Base-by-base conservation (phyloP, 257 asterid genomes). In the Leonotis leonurus region DNA sequence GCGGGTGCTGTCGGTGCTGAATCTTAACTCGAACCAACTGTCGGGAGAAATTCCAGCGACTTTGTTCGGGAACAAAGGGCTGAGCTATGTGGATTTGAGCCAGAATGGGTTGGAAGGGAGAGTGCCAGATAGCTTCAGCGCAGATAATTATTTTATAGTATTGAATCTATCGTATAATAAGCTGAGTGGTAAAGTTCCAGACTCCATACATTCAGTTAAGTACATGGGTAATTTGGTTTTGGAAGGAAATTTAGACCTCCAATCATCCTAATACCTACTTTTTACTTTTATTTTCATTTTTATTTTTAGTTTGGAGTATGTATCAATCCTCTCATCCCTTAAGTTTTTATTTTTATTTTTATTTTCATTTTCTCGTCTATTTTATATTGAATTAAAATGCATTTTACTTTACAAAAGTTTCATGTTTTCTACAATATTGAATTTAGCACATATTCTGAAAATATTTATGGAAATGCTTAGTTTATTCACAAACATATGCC, bases 221-320 rank as follows among this genome's bases (percentile, higher is more conserved):
- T 87, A 72, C 39, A 68, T 86, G 33, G 95, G 92, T 14, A 58
- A 64, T 12, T 37, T 87, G 67, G 92, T 84, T 49, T 82, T 87
- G 54, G 85, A 89, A 49, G 72, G 81, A 57, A 84, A 68, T 25
- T 52, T 76, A 13, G 67, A 62, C 12, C 48, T 68, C 8, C 59
- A 66, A 13, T 18, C 17, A n/a, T n/a, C n/a, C n/a, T n/a, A n/a
- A n/a, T n/a, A n/a, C n/a, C n/a, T n/a, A n/a, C n/a, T n/a, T n/a
- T n/a, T n/a, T n/a, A n/a, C n/a, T n/a, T n/a, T n/a, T n/a, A n/a
- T n/a, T n/a, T n/a, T n/a, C n/a, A n/a, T n/a, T n/a, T n/a, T n/a
- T n/a, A n/a, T n/a, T n/a, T n/a, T n/a, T n/a, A n/a, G n/a, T n/a
- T n/a, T n/a, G n/a, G n/a, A n/a, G n/a, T n/a, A n/a, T n/a, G n/a